Evolutionary conservation across 2,329 filamentous ascomycete species (phyloP).

Genomic region (Aureobasidium leucospermi): DNA sequence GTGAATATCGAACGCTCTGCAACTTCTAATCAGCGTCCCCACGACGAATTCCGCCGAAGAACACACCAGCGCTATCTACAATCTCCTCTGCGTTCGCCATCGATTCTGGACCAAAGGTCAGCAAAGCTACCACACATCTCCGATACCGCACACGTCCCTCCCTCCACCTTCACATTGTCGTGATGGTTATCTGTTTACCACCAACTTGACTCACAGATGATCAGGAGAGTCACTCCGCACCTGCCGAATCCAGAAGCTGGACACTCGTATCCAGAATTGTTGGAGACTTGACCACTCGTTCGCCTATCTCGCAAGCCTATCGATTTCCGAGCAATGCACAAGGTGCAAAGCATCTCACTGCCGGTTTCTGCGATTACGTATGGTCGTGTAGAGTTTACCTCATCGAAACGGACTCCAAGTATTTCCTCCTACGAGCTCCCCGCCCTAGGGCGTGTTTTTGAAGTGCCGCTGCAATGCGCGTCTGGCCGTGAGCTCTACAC

Average conservation of each 20-base stretch:
- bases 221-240: not conserved
- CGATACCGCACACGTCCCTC: not conserved
- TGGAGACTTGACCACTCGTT: not conserved
- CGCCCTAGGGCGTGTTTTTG: conserved; percentile 1
- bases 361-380: not conserved
- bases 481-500: not conserved
- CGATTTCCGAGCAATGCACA: not conserved
- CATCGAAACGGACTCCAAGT: not conserved
- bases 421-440: not conserved
- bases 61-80: too few relatives aligned
- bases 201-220: not conserved
- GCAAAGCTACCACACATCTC: not conserved
- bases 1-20: too few relatives aligned
- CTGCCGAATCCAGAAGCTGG: not conserved
- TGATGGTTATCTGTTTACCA: not conserved
- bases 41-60: too few relatives aligned
- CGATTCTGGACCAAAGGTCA: not conserved
- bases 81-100: not conserved
- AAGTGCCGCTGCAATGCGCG: not conserved
- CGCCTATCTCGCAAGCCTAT: not conserved
- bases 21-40: too few relatives aligned
- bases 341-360: not conserved
- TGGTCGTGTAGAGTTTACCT: not conserved
- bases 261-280: not conserved
- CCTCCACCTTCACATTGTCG: not conserved